Evolutionary conservation across 116 monocot species (phyloP).

Genomic region (Phalaenopsis hybrid): DNA sequence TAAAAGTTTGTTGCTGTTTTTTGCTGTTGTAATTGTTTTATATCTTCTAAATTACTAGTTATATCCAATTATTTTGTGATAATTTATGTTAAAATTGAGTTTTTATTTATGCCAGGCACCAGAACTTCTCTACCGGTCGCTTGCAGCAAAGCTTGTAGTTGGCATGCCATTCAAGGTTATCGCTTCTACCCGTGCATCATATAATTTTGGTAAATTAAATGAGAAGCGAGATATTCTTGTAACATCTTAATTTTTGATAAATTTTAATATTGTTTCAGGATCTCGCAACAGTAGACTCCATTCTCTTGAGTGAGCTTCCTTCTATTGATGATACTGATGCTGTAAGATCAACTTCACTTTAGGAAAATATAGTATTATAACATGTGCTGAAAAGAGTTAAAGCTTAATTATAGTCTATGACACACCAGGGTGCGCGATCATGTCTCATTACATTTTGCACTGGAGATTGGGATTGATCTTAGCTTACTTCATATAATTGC

Average conservation of each 20-base stretch:
- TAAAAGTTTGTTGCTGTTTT: no score
- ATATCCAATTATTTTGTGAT: background rate
- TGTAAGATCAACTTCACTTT: constrained; percentile 36
- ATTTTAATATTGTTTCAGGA: constrained; percentile 47
- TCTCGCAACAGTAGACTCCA: constrained; percentile 96
- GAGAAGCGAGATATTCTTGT: background rate
- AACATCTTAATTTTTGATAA: background rate
- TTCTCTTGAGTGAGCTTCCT: constrained; percentile 86
- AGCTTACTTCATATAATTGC: no score
- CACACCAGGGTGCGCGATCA: no score
- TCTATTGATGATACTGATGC: constrained; percentile 78
- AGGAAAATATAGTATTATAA: background rate
- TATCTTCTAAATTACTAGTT: background rate
- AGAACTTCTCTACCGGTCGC: constrained; percentile 85
- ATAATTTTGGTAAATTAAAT: background rate
- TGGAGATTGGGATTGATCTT: no score
- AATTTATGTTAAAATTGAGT: background rate
- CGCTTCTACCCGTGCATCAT: background rate
- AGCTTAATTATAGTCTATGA: no score
- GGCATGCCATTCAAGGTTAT: constrained; percentile 99
- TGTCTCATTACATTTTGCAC: no score
- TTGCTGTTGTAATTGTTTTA: background rate
- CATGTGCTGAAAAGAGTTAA: background rate
- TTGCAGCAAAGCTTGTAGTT: constrained; percentile 87
- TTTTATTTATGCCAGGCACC: constrained; percentile 53